Evolutionary conservation across 345 rosid genomes (phyloP), one percentile per base, ranked within the genome.

Genomic region (Lumnitzera racemosa): DNA sequence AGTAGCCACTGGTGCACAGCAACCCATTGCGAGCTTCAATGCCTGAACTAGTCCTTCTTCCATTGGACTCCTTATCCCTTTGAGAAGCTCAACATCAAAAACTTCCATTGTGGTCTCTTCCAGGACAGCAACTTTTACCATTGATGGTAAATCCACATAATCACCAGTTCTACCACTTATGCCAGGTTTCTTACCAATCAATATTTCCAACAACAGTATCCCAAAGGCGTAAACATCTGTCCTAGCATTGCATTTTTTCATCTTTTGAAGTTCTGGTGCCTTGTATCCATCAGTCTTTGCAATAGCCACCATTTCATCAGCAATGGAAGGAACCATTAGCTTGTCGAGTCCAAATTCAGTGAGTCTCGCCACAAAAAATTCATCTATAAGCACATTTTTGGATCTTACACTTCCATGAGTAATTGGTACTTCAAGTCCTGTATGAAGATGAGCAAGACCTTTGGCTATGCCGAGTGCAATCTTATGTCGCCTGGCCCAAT

Each of bases 61-160:
- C 97, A 90, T 90, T 9, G 97, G 96, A 53, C 84, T 94, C 73
- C 89, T 86, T 29, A 94, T 68, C 49, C 99, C 97, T 72, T 83
- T 94, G 78, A 90, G 36, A 17, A 85, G 74, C 73, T 94, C 99
- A 63, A 87, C 62, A 16, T 94, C 96, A 2, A 94, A 94, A 61
- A 94, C 95, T 63, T 89, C 99, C 97, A 89, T 81, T 2, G 99
- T 79, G 2, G 96, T 87, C 78, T 94, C 99, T 74, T 94, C 99
- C 75, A 94, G 71, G 43, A 94, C 99, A 0, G 99, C 96, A 49
- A 79, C 91, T 81, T 94, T 94, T 57, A 94, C 97, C 72, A 81
- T 73, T 2, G 99, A 81, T 41, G 99, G 97, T 59, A 94, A 66
- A 71, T 94, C 99, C 20, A 75, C 82, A 61, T 72, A 81, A 69